phyloP scores from a whole-genome alignment of 2,329 filamentous ascomycete genomes.

The Pseudogymnoascus sp. region DNA sequence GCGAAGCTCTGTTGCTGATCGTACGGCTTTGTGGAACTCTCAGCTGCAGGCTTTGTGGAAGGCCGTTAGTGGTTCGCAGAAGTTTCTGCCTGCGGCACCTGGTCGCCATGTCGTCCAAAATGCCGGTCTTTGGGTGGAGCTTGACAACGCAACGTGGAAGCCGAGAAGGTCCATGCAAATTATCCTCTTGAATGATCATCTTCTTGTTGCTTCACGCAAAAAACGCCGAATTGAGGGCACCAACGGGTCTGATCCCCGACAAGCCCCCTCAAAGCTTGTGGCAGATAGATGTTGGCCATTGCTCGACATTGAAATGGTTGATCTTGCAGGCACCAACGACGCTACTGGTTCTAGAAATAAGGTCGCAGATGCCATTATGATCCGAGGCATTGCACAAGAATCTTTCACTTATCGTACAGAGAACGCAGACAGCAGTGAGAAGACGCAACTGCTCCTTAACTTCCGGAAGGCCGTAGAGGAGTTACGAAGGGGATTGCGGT shows the following conservation, averaged over 20 bases:
- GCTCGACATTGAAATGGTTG: conserved; percentile 85
- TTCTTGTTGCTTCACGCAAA: conserved; percentile 84
- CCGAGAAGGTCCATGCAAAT: conserved; percentile 82
- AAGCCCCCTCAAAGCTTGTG: conserved; percentile 64
- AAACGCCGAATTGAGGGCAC: conserved; percentile 76
- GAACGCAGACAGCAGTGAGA: conserved; percentile 70
- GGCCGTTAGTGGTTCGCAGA: conserved; percentile 94
- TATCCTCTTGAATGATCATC: conserved; percentile 87
- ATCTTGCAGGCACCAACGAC: conserved; percentile 65
- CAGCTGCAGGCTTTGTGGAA: conserved; percentile 83
- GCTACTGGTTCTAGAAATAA: conserved; percentile 51
- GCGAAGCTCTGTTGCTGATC: conserved; percentile 75
- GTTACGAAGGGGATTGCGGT: conserved; percentile 74
- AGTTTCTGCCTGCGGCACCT: conserved; percentile 82
- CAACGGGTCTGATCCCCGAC: conserved; percentile 39
- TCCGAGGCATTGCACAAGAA: conserved; percentile 76
- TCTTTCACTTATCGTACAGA: conserved; percentile 93
- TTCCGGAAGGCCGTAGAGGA: conserved; percentile 92
- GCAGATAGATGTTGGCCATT: conserved; percentile 93
- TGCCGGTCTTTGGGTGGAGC: conserved; percentile 86
- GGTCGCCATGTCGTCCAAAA: conserved; percentile 94
- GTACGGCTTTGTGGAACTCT: conserved; percentile 59
- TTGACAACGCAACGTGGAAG: conserved; percentile 97
- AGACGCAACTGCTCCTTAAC: conserved; percentile 72
- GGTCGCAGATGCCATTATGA: conserved; percentile 79